Percentiles rank a stretch among this genome's conserved stretches.
Evolutionary conservation across 2,329 filamentous ascomycete genomes (phyloP).

Genomic region (Aspergillus brunneoviolaceus): DNA sequence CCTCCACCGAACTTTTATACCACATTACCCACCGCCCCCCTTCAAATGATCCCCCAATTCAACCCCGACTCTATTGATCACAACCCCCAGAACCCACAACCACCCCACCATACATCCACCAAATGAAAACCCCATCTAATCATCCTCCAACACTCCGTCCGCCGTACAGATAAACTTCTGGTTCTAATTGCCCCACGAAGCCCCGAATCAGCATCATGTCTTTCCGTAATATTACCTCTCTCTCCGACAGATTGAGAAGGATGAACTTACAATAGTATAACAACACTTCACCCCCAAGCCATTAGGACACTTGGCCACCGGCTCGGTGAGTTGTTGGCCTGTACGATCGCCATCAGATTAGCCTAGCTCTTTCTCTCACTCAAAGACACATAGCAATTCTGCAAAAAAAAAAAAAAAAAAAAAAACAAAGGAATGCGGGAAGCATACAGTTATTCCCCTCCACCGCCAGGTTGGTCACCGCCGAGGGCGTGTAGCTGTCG

Average conservation of each 20-base stretch:
- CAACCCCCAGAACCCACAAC: not conserved
- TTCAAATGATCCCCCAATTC: no score
- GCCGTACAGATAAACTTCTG: constrained; percentile 30
- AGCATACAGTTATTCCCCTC: constrained; percentile 26
- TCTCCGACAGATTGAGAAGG: not conserved
- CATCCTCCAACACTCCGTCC: constrained; percentile 20
- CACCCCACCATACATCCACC: no score
- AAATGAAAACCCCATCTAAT: constrained; percentile 7
- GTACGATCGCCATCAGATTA: constrained; percentile 7
- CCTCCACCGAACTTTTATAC: no score
- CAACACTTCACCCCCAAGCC: constrained; percentile 26
- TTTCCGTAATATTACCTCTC: not conserved
- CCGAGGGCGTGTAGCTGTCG: constrained; percentile 20
- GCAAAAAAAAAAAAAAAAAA: not conserved
- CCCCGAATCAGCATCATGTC: not conserved
- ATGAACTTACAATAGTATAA: constrained; percentile 29
- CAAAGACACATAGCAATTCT: not conserved
- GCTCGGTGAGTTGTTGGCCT: constrained; percentile 21
- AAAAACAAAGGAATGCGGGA: no score
- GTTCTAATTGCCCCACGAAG: constrained; percentile 15
- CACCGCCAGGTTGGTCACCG: constrained; percentile 21
- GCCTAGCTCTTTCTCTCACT: not conserved
- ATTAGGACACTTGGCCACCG: constrained; percentile 26
- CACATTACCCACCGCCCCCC: no score
- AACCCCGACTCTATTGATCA: no score